Base-by-base conservation (phyloP, 202 grass and related monocot genomes). In the Cymbopogon flexuosus region DNA sequence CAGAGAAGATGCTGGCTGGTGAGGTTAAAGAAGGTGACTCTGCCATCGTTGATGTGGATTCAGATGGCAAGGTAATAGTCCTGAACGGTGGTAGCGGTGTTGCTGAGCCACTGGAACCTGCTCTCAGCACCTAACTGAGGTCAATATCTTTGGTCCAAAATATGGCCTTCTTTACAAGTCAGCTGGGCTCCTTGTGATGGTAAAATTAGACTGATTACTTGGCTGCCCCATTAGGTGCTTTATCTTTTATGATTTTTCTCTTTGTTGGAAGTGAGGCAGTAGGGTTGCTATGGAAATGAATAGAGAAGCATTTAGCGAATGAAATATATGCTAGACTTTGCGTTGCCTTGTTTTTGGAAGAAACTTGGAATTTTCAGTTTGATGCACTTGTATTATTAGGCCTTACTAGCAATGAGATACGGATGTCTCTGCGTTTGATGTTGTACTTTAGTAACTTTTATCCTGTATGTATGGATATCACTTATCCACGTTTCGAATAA, bases 1-100 rank as follows among this genome's bases (percentile, higher is more conserved):
- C 93, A 0, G 93, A 97, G 75, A 93, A 93, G 77, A 91, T 97
- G 84, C 83, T 97, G 47, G 90, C 90, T 79, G 90, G 93, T 1
- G 90, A 97, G 75, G 86, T 97, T 7, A 93, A 97, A 65, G 93
- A 97, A 77, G 90, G 93, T 34, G 88, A 97, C 69, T 93, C 93
- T 2, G 86, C 86, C 6, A 97, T 97, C 58, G 93, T 97, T 0
- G 93, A 97, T 84, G 90, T 97, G 18, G 90, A 93, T 70, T 93
- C 91, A 2, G 93, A 97, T 3, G 93, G 93, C 31, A 97, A 91
- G 62, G 88, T 97, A 9, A 81, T 90, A 8, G 90, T 97, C 69
- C 85, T 97, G 47, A 89, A 86, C 0, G 81, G 90, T 19, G 79
- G 79, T 52, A 95, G 82, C 2, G 93, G 86, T 51, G 81, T 87